Evolutionary conservation across 371 early-diverging fungal genomes (phyloP), one percentile per base, ranked within the genome.

Genomic region (Mucor irregularis): DNA sequence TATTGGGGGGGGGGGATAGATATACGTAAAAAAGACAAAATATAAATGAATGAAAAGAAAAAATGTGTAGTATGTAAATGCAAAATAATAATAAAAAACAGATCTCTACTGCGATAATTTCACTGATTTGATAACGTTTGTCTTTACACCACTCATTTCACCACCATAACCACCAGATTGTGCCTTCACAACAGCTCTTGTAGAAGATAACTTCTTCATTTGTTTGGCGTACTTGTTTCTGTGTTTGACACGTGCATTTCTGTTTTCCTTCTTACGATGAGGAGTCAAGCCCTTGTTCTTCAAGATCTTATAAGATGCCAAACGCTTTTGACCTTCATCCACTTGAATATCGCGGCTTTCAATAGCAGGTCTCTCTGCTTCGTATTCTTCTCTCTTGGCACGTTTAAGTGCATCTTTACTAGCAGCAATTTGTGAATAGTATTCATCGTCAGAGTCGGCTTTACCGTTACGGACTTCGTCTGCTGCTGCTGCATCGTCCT

Each of bases 281-380:
- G 96, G 97, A 26, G 93, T 91, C 37, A 98, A 83, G 49, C 98
- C 98, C 81, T 90, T 91, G 83, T 98, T 98, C 81, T 93, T 91
- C 66, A 97, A 82, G 55, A 98, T 98, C 65, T 89, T 84, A 77
- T 91, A 95, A 44, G 84, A 87, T 39, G 91, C 87, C 43, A 78
- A 69, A 46, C 98, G 92, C 71, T 96, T 96, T 42, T 79, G 72
- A 56, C 80, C 85, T 31, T 66, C 78, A 3, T 78, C 80, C 16
- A 83, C 73, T 24, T 70, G 46, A 6, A 71, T 62, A 28, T 74
- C 71, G 17, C 78, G 72, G 24, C 65, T 69, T 50, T 73, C 64
- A 57, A 69, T 68, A 39, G 71, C 71, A 63, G 62, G 64, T 47
- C 71, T 64, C 19, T 37, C 66, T 44, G 70, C 75, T 67, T 74